phyloP scores from a whole-genome alignment of 2,329 filamentous ascomycete genomes.

The Alternaria longipes region DNA sequence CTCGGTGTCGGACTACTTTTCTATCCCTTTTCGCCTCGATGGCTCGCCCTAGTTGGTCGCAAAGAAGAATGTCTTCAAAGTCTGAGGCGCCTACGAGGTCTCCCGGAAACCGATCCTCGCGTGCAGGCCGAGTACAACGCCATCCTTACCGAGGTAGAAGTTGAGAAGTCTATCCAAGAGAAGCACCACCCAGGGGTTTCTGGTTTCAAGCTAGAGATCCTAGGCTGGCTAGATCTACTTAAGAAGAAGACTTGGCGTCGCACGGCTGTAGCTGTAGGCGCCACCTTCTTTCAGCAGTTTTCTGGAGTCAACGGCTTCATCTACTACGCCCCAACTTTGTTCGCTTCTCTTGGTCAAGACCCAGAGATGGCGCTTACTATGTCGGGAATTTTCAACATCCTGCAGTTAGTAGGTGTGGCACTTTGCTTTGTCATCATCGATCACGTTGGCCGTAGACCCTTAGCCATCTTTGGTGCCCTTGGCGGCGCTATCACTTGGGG shows the following conservation, averaged over 20 bases:
- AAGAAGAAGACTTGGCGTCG: constrained; percentile 51
- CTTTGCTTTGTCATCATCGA: constrained; percentile 25
- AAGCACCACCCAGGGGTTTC: constrained; percentile 7
- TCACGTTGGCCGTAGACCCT: constrained; percentile 16
- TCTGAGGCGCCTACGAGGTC: constrained; percentile 57
- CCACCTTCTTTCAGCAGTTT: constrained; percentile 53
- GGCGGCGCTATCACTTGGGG: constrained; percentile 56
- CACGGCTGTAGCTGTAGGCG: constrained; percentile 42
- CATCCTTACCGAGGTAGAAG: background rate
- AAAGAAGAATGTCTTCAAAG: constrained; percentile 56
- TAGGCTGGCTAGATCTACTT: constrained; percentile 58
- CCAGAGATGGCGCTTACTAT: constrained; percentile 49
- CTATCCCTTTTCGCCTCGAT: constrained; percentile 5
- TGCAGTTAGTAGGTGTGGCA: constrained; percentile 7
- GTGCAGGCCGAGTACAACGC: background rate
- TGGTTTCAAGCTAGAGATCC: constrained; percentile 52
- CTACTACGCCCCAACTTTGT: constrained; percentile 69
- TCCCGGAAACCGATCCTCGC: constrained; percentile 28
- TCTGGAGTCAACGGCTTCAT: constrained; percentile 55
- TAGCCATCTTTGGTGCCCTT: constrained; percentile 22
- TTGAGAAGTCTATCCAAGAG: background rate
- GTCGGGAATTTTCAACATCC: constrained; percentile 14
- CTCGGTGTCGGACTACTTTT: background rate
- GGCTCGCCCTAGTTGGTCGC: constrained; percentile 8
- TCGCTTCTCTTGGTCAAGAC: constrained; percentile 42